Evolutionary conservation across 2,329 filamentous ascomycete species (phyloP).

Genomic region (Dactylonectria estremocensis): DNA sequence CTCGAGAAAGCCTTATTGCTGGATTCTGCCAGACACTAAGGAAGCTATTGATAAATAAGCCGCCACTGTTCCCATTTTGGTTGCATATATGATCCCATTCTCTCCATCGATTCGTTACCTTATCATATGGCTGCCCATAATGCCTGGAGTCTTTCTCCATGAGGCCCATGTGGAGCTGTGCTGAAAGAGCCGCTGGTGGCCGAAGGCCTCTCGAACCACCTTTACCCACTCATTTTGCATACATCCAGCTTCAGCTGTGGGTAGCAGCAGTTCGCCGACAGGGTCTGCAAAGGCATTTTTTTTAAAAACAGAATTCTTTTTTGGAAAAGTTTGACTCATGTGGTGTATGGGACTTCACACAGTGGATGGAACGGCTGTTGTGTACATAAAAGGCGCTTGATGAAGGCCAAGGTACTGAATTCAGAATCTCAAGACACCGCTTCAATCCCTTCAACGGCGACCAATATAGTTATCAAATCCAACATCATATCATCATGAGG

Average conservation of each 20-base stretch:
- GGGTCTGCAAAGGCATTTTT: neutral
- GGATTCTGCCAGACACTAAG: neutral
- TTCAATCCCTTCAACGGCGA: neutral
- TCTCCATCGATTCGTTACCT: neutral
- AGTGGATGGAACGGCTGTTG: neutral
- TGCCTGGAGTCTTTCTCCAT: neutral
- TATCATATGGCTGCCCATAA: neutral
- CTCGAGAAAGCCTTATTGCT: neutral
- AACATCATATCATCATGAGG: conserved; percentile 7
- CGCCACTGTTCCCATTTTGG: neutral
- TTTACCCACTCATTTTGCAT: neutral
- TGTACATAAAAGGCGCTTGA: neutral
- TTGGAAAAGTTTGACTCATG: neutral
- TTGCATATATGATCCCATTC: conserved; percentile 3
- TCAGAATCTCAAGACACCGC: neutral
- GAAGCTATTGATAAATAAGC: neutral
- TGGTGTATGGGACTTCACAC: too few relatives aligned
- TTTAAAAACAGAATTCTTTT: neutral
- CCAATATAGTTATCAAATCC: neutral
- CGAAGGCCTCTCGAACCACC: neutral
- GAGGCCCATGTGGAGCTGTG: neutral
- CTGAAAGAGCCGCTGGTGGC: neutral
- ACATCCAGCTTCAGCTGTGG: neutral
- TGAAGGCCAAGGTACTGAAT: neutral
- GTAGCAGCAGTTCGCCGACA: neutral